Evolutionary conservation across 177 flowering plant genomes (phyloP), one percentile per base, ranked within the genome.

Genomic region (Vitis hybrid): DNA sequence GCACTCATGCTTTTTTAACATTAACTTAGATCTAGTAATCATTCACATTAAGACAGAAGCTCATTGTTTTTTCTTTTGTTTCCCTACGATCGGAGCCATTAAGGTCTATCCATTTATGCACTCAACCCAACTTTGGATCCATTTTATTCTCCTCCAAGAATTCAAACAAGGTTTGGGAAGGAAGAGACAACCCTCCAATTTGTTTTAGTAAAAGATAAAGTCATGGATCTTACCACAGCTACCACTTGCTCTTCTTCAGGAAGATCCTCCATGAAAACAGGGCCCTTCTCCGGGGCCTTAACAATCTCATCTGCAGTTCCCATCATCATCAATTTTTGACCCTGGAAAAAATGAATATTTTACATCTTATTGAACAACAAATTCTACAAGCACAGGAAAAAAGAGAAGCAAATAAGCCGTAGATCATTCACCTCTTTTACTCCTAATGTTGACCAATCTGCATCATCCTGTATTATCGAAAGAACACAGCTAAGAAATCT

Each of bases 291-390:
- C 64, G 99, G 98, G 61, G 94, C 93, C 86, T 92, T 91, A 51
- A 87, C 88, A 75, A 90, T 82, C 84, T 95, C 99, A 81, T 89
- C 97, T 2, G 95, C 98, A 61, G 99, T 95, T 78, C 99, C 99
- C 98, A 95, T 89, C 99, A 95, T 95, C 99, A 93, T 95, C 77
- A 95, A 81, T 71, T 83, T 93, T 82, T 95, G 99, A 76, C 99
- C 99, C 99, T 95, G 72, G 3, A 72, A 64, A 58, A 70, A 57
- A 12, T 20, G 51, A 59, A 33, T 44, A 28, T 11, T 19, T 12
- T 24, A 3, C 10, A 66, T 50, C 47, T 38, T 12, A 38, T 19
- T 6, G 20, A 7, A 53, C 12, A 2, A 3, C 6, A 52, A 20
- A 38, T 11, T 47, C 24, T n/a, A 49, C 12, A 70, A 58, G 5